Evolutionary conservation across 1,139 yeast genomes (phyloP), one percentile per base, ranked within the genome.

Genomic region (Taiozyma sp.): DNA sequence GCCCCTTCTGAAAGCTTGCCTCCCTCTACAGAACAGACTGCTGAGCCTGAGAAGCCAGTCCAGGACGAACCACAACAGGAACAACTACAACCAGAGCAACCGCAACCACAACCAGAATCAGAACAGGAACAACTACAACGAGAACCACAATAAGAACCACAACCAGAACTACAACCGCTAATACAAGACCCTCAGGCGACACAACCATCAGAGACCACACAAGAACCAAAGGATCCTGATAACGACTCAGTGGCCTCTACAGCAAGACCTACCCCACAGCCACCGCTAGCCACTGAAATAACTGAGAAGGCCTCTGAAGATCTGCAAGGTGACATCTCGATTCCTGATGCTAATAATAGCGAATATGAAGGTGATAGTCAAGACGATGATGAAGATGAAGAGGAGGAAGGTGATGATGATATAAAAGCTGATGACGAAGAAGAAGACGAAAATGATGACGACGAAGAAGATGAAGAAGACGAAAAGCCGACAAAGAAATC

Each of bases 381-480:
- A 9, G 48, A 45, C 2, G 51, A 48, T 16, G 54, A 48, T 9
- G 48, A 27, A 13, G 48, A 47, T 24, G 46, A 36, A 2, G 46
- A 42, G 14, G 46, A 22, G 14, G 47, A 41, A 30, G 48, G 39
- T 8, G 40, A 43, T 8, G 48, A 43, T 5, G 53, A 48, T n/a
- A 54, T 48, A 8, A 47, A 23, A 3, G 52, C 49, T 19, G 49
- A 48, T 19, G 54, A 49, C 9, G 44, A 43, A 13, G 48, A 46
- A 14, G 51, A 41, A 8, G 54, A 45, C 22, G 47, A 28, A 10
- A 52, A 49, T 4, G 54, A 47, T 7, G 53, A 48, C 4, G 55
- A 51, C 3, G 49, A 45, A 8, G 51, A 50, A n/a, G 46, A 54
- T 23, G 52, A 48, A 28, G 51, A 48, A 9, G 51, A 51, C 23